Conservation (phyloP, 2,329 filamentous ascomycete species). For the Scopulariopsis brevicaulis region DNA sequence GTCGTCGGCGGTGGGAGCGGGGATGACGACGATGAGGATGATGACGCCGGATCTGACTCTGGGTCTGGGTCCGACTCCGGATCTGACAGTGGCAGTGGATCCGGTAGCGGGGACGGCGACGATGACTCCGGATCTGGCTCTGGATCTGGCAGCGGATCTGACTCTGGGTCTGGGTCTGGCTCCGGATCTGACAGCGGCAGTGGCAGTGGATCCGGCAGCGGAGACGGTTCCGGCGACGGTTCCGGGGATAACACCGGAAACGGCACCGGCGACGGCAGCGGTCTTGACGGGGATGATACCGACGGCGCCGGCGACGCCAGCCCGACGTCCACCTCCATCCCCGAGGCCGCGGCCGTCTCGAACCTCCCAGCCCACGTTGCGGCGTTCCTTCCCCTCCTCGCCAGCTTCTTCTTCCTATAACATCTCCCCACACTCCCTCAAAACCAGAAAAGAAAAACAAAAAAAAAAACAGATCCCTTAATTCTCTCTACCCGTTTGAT, state of each 20-base stretch:
- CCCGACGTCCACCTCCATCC: background rate
- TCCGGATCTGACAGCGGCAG: background rate
- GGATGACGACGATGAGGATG: background rate
- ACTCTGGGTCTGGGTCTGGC: background rate
- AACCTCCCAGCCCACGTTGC: background rate
- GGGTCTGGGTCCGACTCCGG: background rate
- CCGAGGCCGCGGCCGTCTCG: background rate
- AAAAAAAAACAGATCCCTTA: too few species aligned
- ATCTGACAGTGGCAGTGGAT: background rate
- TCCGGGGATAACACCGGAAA: background rate
- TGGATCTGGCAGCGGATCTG: background rate
- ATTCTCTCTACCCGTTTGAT: background rate
- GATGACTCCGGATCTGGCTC: background rate
- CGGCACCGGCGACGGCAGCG: too few species aligned
- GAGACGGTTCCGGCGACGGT: too few species aligned
- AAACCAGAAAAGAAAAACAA: background rate
- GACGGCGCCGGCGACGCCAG: background rate
- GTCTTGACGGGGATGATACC: too few species aligned
- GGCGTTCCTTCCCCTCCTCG: background rate
- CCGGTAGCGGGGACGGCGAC: background rate
- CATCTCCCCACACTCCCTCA: background rate
- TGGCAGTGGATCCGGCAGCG: too few species aligned
- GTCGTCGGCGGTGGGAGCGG: background rate
- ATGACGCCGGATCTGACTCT: background rate
- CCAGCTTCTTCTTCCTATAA: slow-evolving; percentile 1